Evolutionary conservation across 305 asterid species (phyloP).

Genomic region (Solanum hybrid): DNA sequence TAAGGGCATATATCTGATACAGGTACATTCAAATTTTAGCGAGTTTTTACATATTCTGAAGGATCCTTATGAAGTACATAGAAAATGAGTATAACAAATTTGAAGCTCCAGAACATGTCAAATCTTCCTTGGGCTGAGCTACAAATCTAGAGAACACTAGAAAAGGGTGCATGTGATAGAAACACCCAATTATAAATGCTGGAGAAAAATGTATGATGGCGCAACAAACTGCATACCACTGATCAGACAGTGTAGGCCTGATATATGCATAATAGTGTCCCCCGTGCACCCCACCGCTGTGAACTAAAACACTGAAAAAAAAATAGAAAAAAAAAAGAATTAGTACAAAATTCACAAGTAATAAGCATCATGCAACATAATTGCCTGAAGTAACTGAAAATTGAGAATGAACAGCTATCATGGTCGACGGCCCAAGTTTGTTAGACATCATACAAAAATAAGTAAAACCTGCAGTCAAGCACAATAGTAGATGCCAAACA

Average conservation of each 20-base stretch:
- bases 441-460: neutral
- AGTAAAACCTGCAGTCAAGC: neutral
- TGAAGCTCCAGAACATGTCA: neutral
- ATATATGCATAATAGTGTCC: slow-evolving; percentile 85
- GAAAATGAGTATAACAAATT: neutral
- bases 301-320: slow-evolving; percentile 22
- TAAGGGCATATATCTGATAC: neutral
- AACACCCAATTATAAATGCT: neutral
- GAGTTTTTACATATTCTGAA: neutral
- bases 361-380: neutral
- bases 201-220: neutral
- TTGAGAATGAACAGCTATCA: neutral
- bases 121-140: neutral
- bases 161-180: neutral
- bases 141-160: neutral
- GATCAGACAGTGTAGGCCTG: slow-evolving; percentile 79
- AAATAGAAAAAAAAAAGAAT: too few species aligned
- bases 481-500: neutral
- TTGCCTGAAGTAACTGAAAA: neutral
- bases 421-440: neutral
- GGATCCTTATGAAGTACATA: neutral
- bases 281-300: slow-evolving; percentile 88
- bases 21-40: neutral
- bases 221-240: slow-evolving; percentile 43
- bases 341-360: neutral